Conservation (phyloP, 23 red algal genomes). For the Gracilaria domingensis region DNA sequence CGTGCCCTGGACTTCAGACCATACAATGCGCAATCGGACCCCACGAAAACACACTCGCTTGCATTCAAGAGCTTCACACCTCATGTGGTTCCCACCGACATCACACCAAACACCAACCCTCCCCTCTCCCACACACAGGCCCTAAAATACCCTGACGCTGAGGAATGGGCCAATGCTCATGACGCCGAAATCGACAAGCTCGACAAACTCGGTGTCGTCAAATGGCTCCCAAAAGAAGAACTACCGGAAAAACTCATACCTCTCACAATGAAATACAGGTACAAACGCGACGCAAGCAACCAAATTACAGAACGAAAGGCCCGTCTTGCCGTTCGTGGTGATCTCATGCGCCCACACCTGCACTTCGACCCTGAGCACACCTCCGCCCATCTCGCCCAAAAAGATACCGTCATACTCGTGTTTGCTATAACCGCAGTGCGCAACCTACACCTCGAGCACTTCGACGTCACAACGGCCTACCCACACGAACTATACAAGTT, state of each 20-base stretch:
- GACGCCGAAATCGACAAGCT: slow-evolving; percentile 23
- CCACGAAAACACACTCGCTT: neutral
- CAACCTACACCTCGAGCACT: slow-evolving; percentile 12
- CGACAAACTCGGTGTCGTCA: neutral
- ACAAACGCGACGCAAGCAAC: neutral
- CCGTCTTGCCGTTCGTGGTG: slow-evolving; percentile 4
- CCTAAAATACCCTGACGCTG: slow-evolving; percentile 22
- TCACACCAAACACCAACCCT: neutral
- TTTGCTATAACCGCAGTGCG: neutral
- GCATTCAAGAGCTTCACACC: neutral
- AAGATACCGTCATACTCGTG: neutral
- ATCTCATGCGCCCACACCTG: slow-evolving; percentile 12
- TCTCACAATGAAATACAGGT: slow-evolving; percentile 12
- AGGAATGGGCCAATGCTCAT: neutral
- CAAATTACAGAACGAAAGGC: slow-evolving; percentile 28
- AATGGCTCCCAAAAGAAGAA: slow-evolving; percentile 4
- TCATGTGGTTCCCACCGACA: neutral
- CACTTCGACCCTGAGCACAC: slow-evolving; percentile 38
- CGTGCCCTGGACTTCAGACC: slow-evolving; percentile 44
- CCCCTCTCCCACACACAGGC: neutral
- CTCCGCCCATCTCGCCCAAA: slow-evolving; percentile 10
- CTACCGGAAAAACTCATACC: slow-evolving; percentile 7
- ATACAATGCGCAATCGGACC: slow-evolving; percentile 7
- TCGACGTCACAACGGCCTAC: slow-evolving; percentile 42
- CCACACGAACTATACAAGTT: slow-evolving; percentile 5